Evolutionary conservation across 805 yeast genomes (phyloP).

Genomic region (Candida corydali): DNA sequence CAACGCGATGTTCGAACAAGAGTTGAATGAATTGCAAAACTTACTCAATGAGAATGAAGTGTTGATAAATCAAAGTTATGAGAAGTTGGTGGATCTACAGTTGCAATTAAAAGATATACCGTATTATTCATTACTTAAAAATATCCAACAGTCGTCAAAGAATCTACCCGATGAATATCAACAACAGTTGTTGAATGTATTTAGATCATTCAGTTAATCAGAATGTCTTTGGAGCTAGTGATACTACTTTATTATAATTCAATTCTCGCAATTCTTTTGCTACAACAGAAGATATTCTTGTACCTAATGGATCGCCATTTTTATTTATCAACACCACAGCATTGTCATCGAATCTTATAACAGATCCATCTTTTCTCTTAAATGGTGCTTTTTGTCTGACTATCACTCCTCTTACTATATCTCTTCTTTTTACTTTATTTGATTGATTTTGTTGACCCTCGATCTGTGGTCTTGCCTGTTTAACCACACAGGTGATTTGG

Average conservation of each 20-base stretch:
- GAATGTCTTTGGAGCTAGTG: constrained; percentile 76
- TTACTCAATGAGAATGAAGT: constrained; percentile 10
- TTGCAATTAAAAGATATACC: neutral
- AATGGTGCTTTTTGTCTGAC: constrained; percentile 84
- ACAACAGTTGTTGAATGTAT: constrained; percentile 3
- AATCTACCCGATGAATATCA: neutral
- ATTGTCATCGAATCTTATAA: constrained; percentile 86
- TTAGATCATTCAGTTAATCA: constrained; percentile 8
- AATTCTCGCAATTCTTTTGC: constrained; percentile 85
- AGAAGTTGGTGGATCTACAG: constrained; percentile 5
- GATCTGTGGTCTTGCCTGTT: constrained; percentile 78
- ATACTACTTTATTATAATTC: constrained; percentile 78
- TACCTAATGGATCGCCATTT: constrained; percentile 89
- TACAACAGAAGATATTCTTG: constrained; percentile 86
- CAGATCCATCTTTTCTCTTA: constrained; percentile 81
- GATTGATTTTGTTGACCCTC: constrained; percentile 70
- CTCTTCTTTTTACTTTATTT: constrained; percentile 89
- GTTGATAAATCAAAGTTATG: constrained; percentile 9
- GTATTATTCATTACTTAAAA: too few species aligned
- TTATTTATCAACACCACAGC: constrained; percentile 95
- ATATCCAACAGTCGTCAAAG: neutral
- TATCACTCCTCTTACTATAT: constrained; percentile 90
- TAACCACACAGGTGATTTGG: constrained; percentile 89
- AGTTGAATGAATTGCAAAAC: constrained; percentile 11
- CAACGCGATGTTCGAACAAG: constrained; percentile 1